Conservation (phyloP, 345 rosid genomes). For the Salix koriyanagi region DNA sequence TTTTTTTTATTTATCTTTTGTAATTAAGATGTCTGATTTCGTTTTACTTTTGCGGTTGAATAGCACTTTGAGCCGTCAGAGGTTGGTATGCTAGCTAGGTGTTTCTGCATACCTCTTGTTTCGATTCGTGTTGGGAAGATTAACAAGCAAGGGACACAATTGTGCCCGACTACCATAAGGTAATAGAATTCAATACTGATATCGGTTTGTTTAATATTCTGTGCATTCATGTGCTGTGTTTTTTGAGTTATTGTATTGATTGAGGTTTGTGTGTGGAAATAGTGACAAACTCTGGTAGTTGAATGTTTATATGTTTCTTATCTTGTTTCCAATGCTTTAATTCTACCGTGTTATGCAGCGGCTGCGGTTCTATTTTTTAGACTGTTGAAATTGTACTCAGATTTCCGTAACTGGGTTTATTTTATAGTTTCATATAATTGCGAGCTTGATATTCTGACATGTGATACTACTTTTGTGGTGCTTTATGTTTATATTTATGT, state of each 20-base stretch:
- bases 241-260: background rate
- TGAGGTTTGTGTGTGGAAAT: background rate
- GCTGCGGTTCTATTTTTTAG: background rate
- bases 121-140: conserved; percentile 86
- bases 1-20: background rate
- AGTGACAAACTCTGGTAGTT: background rate
- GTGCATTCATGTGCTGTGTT: background rate
- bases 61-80: conserved; percentile 93
- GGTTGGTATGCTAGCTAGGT: conserved; percentile 87
- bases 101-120: conserved; percentile 92
- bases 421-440: too few species aligned
- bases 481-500: background rate
- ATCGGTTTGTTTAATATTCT: background rate
- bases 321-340: background rate
- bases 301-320: background rate
- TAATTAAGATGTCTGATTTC: background rate
- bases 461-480: background rate
- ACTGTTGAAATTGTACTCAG: background rate
- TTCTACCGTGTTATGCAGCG: background rate
- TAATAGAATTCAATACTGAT: conserved; percentile 28
- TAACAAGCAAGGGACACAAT: conserved; percentile 55
- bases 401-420: background rate
- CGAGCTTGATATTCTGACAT: background rate
- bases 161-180: conserved; percentile 74
- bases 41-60: background rate